Evolutionary conservation across 1,139 yeast species (phyloP).

Genomic region (Saccharomyces hybrid): DNA sequence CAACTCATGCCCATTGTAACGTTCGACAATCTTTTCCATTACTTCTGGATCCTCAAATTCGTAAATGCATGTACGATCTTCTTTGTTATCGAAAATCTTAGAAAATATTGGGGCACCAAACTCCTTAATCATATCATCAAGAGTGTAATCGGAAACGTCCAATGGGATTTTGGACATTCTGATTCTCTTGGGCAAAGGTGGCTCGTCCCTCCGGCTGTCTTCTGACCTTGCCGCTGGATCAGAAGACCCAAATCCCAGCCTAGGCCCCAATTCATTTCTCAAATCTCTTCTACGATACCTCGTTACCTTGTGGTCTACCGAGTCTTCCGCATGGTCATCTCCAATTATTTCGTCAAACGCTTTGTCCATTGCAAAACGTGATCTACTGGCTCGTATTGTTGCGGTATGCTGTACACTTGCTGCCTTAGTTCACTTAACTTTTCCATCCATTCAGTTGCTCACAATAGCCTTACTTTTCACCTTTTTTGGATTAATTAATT

Average conservation of each 20-base stretch:
- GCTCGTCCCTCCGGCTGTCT: conserved; percentile 7
- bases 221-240: conserved; percentile 6
- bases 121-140: conserved; percentile 30
- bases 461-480: neutral
- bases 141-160: conserved; percentile 26
- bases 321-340: neutral
- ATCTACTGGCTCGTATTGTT: neutral
- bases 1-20: conserved; percentile 21
- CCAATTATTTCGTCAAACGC: neutral
- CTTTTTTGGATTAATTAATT: neutral
- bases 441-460: neutral
- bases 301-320: conserved; percentile 6
- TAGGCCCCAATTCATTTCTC: conserved; percentile 26
- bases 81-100: conserved; percentile 25
- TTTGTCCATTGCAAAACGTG: neutral
- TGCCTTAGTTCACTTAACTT: neutral
- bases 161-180: conserved; percentile 24
- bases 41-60: conserved; percentile 19
- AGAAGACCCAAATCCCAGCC: conserved; percentile 14
- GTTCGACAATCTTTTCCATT: conserved; percentile 22
- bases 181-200: conserved; percentile 19
- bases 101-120: conserved; percentile 17
- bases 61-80: conserved; percentile 24
- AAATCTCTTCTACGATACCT: conserved; percentile 31
- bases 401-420: neutral